Conservation (phyloP, 192 early-diverging fungal genomes). For the Umbelopsis isabellina region DNA sequence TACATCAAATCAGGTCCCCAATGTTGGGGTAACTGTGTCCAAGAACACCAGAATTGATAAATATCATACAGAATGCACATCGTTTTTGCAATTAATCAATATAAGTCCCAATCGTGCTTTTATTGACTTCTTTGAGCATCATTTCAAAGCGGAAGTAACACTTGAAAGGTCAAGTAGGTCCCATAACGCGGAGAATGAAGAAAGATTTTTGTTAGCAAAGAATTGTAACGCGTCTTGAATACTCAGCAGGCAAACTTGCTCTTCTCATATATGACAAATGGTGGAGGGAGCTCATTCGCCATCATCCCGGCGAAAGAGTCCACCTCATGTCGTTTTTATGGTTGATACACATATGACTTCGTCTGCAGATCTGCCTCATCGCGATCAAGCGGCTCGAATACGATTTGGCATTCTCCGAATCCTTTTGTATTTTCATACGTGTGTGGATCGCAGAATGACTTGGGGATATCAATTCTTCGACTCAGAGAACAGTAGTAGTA, state of each 20-base stretch:
- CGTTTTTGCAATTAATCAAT: no score
- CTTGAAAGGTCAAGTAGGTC: no score
- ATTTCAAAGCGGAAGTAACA: no score
- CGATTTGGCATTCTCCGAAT: conserved; percentile 25
- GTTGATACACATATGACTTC: conserved; percentile 24
- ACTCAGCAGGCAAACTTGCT: not conserved
- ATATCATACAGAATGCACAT: no score
- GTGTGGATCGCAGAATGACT: conserved; percentile 28
- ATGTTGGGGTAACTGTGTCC: no score
- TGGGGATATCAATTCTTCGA: conserved; percentile 32
- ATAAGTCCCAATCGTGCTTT: no score
- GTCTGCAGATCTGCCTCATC: not conserved
- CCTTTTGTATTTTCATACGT: conserved; percentile 28
- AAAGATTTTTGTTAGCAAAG: no score
- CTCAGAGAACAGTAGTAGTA: conserved; percentile 5
- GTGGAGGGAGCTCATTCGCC: conserved; percentile 17
- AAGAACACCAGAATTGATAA: no score
- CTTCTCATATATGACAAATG: not conserved
- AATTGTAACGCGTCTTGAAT: no score
- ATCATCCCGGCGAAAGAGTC: conserved; percentile 15
- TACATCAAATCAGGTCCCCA: no score
- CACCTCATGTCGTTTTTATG: conserved; percentile 33
- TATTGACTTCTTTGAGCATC: no score
- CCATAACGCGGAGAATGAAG: no score
- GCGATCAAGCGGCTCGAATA: not conserved